phyloP scores from a whole-genome alignment of 2,329 filamentous ascomycete species.

The Thermothelomyces thermophilus region DNA sequence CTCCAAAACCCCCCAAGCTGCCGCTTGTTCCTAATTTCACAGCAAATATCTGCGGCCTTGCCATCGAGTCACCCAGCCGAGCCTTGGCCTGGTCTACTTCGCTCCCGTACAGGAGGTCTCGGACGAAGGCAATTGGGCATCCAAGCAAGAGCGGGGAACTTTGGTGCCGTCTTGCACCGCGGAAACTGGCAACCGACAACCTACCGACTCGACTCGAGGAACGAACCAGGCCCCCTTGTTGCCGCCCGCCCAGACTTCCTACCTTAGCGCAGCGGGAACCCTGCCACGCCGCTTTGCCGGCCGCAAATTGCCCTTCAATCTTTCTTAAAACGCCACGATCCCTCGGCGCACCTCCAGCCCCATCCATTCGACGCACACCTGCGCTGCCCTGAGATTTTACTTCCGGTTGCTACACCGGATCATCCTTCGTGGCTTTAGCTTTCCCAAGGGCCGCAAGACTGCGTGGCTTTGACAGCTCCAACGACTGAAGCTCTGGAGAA shows the following conservation, averaged over 20 bases:
- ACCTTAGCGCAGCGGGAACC: conserved; percentile 10
- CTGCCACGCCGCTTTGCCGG: conserved; percentile 12
- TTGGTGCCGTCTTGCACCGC: conserved; percentile 15
- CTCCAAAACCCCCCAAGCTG: too few species aligned
- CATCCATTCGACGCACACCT: conserved; percentile 18
- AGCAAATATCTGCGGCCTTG: conserved; percentile 2
- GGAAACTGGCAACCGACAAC: neutral
- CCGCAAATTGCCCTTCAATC: conserved; percentile 6
- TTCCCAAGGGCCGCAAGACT: conserved; percentile 17
- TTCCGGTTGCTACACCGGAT: conserved; percentile 8
- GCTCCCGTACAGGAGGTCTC: conserved; percentile 4
- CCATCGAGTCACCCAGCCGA: conserved; percentile 13
- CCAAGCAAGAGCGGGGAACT: conserved; percentile 16
- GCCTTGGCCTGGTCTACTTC: conserved; percentile 7
- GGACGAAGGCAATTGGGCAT: conserved; percentile 18
- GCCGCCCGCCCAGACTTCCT: conserved; percentile 18
- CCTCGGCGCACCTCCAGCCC: conserved; percentile 18
- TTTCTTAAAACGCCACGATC: conserved; percentile 19
- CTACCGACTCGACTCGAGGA: conserved; percentile 19
- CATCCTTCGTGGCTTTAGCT: conserved; percentile 5
- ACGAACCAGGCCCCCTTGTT: conserved; percentile 17
- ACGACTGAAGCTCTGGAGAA: conserved; percentile 18
- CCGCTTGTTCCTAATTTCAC: conserved; percentile 18
- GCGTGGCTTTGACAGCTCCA: conserved; percentile 17
- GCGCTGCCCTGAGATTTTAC: conserved; percentile 14